A percentile compares a stretch with the other conserved stretches of the same genome.
phyloP scores from a whole-genome alignment of 192 early-diverging fungal species.

The Coemansia sp. region DNA sequence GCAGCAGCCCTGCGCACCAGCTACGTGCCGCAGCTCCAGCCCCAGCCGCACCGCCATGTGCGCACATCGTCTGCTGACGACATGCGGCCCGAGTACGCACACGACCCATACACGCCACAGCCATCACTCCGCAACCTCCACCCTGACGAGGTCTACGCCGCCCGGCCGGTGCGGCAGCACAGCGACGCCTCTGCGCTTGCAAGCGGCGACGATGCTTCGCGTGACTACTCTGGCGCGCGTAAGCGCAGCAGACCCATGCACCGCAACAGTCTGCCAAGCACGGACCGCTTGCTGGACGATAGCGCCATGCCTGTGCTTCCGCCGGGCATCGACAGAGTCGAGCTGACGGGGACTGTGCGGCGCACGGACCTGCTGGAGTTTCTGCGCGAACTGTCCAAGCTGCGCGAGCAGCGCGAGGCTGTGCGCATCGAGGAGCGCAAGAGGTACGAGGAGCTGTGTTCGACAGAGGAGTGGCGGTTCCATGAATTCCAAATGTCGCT shows the following conservation, averaged over 20 bases:
- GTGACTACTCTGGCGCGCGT: neutral
- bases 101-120: neutral
- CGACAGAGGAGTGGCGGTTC: slow-evolving; percentile 47
- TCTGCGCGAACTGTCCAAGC: slow-evolving; percentile 31
- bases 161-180: neutral
- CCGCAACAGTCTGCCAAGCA: neutral
- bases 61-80: slow-evolving; percentile 1
- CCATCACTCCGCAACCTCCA: too few species aligned
- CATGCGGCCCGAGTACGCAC: neutral
- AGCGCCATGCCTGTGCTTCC: neutral
- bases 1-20: neutral
- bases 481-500: slow-evolving; percentile 55
- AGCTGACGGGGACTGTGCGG: slow-evolving; percentile 32
- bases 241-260: slow-evolving; percentile 26
- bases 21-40: neutral
- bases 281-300: slow-evolving; percentile 1
- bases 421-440: slow-evolving; percentile 32
- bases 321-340: slow-evolving; percentile 5
- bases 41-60: neutral
- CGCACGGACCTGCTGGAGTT: slow-evolving; percentile 41
- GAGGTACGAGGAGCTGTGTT: slow-evolving; percentile 32
- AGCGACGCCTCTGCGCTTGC: neutral
- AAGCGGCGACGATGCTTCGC: neutral
- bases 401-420: slow-evolving; percentile 38
- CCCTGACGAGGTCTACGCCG: neutral